Base-by-base conservation (phyloP, 768 basidiomycete genomes). In the Rhizopogon rudus region DNA sequence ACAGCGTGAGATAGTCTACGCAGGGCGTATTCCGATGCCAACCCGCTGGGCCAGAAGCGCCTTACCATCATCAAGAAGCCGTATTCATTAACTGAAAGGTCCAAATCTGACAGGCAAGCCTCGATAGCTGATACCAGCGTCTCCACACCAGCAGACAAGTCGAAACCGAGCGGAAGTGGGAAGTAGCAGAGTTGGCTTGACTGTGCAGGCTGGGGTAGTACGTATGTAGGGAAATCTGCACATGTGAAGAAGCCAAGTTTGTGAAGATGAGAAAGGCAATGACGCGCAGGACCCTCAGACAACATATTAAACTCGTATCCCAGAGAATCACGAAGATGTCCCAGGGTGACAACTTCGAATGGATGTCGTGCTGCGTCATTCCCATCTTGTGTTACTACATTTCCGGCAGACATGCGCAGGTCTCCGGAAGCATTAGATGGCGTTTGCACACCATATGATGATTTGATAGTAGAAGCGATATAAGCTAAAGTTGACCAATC, bases 141-240 rank as follows among this genome's bases (percentile, higher is more conserved):
- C 62, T 92, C 90, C 6, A 93, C 88, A 44, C 84, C 82, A 16
- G 77, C 75, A 1, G 89, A 87, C 12, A 84, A 69, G 59, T 93
- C 91, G 41, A 91, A 76, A 0, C 85, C 81, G 9, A 87, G 67
- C 1, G 91, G 88, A 17, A 92, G 67, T 1, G 84, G 84, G 60
- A 91, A 91, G 8, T 70, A 71, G 61, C 84, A 87, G 51, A 72
- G 66, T 33, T 73, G 59, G 40, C 76, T 70, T 60, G 80, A 75
- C 37, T 79, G 71, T 12, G 55, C 57, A 14, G 59, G 42, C 6
- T 60, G 60, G 13, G 46, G 57, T 9, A 51, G 7, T 39, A 40
- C 20, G 16, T 20, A 37, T 6, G 35, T 10, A n/a, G 9, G 35
- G 35, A 60, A 48, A 55, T 84, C 81, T 16, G 73, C 46, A 17